These are phyloP conservation scores for Neolentinus lepideus DNA, from an alignment of 1,284 basidiomycete species.

Conservation along the genomic window DNA sequence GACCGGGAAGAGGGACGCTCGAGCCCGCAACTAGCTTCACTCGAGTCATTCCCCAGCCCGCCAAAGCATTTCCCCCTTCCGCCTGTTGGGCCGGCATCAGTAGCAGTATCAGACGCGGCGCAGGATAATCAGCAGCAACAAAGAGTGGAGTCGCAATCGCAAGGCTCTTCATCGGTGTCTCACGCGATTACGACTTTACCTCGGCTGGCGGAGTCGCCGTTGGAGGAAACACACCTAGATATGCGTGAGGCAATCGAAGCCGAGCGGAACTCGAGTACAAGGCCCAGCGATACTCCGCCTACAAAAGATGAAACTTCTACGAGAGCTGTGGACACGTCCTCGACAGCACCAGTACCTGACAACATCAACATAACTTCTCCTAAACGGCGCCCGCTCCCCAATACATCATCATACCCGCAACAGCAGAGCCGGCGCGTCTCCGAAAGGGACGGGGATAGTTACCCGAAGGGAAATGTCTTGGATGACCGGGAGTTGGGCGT, in stretches of 20 bases:
- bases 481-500: slow-evolving; percentile 31
- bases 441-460: not conserved
- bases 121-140: slow-evolving; percentile 3
- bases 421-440: not conserved
- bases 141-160: not conserved
- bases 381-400: not conserved
- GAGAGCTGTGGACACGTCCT: not conserved
- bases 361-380: not conserved
- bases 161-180: slow-evolving; percentile 5
- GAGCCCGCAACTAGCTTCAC: slow-evolving; percentile 18
- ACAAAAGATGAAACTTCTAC: not conserved
- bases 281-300: not conserved
- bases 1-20: not conserved
- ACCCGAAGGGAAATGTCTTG: slow-evolving; percentile 5
- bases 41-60: slow-evolving; percentile 65
- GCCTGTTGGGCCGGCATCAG: slow-evolving; percentile 20
- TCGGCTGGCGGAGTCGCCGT: slow-evolving; percentile 16
- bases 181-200: slow-evolving; percentile 10
- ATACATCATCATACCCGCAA: not conserved
- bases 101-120: slow-evolving; percentile 3
- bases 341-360: not conserved
- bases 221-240: slow-evolving; percentile 12
- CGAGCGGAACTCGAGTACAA: not conserved
- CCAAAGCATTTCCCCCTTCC: slow-evolving; percentile 66
- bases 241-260: slow-evolving; percentile 5